Evolutionary conservation across 2,329 filamentous ascomycete species (phyloP).

Genomic region (Cercospora sesami): DNA sequence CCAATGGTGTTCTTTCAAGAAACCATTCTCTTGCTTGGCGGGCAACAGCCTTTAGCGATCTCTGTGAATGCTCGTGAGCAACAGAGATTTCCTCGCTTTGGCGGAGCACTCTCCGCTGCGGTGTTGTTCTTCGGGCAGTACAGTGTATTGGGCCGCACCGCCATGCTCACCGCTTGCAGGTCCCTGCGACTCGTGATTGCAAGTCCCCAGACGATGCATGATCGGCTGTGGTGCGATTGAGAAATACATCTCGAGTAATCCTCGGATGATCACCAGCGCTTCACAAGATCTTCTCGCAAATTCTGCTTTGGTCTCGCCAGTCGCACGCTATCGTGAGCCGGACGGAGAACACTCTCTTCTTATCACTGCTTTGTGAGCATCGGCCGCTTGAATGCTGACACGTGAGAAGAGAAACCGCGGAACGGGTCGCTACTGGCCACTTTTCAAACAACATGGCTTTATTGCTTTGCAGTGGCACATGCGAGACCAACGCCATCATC

Average conservation of each 20-base stretch:
- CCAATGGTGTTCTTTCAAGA: not conserved
- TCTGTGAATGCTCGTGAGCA: not conserved
- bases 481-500: not conserved
- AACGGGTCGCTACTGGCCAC: not conserved
- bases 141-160: not conserved
- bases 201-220: not conserved
- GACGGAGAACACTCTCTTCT: not conserved
- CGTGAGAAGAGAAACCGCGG: not conserved
- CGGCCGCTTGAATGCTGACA: not conserved
- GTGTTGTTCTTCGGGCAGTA: not conserved
- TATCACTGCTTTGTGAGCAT: not conserved
- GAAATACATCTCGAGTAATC: not conserved
- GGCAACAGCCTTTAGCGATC: not conserved
- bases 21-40: not conserved
- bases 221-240: not conserved
- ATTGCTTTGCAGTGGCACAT: not conserved
- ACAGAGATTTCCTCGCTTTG: not conserved
- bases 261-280: not conserved
- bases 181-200: not conserved
- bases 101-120: not conserved
- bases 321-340: not conserved
- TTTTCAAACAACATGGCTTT: not conserved
- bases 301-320: not conserved
- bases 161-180: not conserved
- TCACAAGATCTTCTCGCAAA: not conserved